Base-by-base conservation (phyloP, 2,329 filamentous ascomycete species). In the Trichophyton schoenleinii region DNA sequence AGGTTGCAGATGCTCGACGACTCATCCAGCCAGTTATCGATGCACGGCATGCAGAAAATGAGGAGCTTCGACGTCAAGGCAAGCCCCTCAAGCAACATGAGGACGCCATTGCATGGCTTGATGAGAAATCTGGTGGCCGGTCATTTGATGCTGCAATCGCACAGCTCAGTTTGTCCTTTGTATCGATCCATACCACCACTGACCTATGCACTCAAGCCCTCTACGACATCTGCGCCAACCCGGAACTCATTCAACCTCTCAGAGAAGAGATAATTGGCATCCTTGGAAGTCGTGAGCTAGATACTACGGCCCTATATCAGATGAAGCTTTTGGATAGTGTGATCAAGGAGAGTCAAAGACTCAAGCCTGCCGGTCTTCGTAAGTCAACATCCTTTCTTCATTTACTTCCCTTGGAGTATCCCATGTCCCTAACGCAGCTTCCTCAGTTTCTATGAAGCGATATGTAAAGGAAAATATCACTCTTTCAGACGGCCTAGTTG, bases 271-370 rank as follows among this genome's bases (percentile, higher is more conserved):
- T 68, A 31, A 61, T 68, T 6, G 34, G 41, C 0, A 66, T 70
- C 1, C 22, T 67, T 3, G 28, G 55, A 7, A 52, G 60, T 3
- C 52, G 66, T 1, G 70, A 70, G 0, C 74, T 70, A 69, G 70
- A 66, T 15, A 75, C 74, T 64, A 69, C 68, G 1, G 64, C 72
- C 0, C 64, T 78, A 2, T 72, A 72, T 62, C 72, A 74, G 52
- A 65, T 78, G 46, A 73, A 72, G 62, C 66, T 76, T 1, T 63
- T 78, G 64, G 76, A 78, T 64, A 78, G 76, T 59, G 70, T 73
- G 0, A 65, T 78, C 60, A 77, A 77, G 58, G 75, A 78, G 63
- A 67, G 60, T 2, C 71, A 73, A 55, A 67, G 76, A 1, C 36
- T 72, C 34, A 70, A 71, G 46, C 70, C 71, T 2, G 31, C 66